These are phyloP conservation scores for Cryomyces minteri DNA, from an alignment of 495 filamentous ascomycete genomes.

Conservation along the genomic window DNA sequence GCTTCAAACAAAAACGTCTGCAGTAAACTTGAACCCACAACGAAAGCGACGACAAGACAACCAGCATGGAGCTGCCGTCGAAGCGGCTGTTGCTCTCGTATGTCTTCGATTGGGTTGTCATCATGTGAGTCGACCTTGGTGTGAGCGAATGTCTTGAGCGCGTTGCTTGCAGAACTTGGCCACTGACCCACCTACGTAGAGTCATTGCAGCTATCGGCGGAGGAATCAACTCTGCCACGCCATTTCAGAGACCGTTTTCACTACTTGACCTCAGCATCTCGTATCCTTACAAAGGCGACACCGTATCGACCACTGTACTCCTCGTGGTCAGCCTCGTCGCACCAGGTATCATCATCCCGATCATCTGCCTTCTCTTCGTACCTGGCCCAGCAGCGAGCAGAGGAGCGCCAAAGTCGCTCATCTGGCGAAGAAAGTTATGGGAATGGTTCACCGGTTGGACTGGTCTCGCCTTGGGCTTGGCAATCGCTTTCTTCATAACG, in stretches of 20 bases:
- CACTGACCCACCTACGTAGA: not conserved
- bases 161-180: not conserved
- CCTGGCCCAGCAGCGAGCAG: conserved; percentile 22
- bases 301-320: conserved; percentile 32
- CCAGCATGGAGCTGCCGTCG: conserved; percentile 7
- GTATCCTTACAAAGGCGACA: conserved; percentile 36
- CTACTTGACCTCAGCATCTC: conserved; percentile 37
- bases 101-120: conserved; percentile 21
- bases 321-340: conserved; percentile 30
- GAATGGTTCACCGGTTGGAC: conserved; percentile 30
- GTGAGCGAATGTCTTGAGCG: not conserved
- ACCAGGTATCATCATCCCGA: conserved; percentile 32
- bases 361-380: conserved; percentile 29
- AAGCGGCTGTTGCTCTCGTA: conserved; percentile 18
- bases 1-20: not conserved
- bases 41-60: not conserved
- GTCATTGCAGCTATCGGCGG: conserved; percentile 1
- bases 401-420: conserved; percentile 15
- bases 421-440: conserved; percentile 35
- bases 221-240: conserved; percentile 15
- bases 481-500: conserved; percentile 36
- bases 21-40: not conserved
- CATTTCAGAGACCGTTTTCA: conserved; percentile 22
- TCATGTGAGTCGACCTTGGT: conserved; percentile 9
- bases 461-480: conserved; percentile 38